Conservation (phyloP, 129 eudicot species). For the Escallonia herrerae region DNA sequence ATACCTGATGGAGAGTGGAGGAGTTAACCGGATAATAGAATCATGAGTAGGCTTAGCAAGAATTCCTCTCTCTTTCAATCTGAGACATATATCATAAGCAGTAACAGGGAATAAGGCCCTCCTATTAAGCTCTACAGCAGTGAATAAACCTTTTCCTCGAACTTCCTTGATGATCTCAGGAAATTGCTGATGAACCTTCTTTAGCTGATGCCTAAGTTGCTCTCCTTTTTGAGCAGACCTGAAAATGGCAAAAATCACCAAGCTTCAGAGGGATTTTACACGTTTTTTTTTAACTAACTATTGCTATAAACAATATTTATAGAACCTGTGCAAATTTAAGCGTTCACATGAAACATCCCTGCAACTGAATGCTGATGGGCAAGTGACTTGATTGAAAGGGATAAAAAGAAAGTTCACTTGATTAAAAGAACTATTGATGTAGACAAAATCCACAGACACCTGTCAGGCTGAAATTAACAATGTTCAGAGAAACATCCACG, state of each 20-base stretch:
- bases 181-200: constrained; percentile 51
- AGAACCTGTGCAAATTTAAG: too few relatives aligned
- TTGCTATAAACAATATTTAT: too few relatives aligned
- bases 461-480: too few relatives aligned
- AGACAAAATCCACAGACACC: too few relatives aligned
- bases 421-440: too few relatives aligned
- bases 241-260: neutral
- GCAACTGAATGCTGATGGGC: too few relatives aligned
- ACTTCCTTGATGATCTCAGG: constrained; percentile 73
- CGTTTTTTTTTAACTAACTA: too few relatives aligned
- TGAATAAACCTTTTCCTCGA: constrained; percentile 89
- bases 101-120: constrained; percentile 66
- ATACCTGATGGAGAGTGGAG: constrained; percentile 94
- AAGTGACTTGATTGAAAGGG: too few relatives aligned
- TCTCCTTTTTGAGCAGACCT: constrained; percentile 86
- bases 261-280: too few relatives aligned
- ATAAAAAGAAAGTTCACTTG: too few relatives aligned
- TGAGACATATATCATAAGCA: constrained; percentile 83
- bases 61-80: constrained; percentile 88
- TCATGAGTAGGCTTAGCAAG: constrained; percentile 95
- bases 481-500: too few relatives aligned
- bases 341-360: too few relatives aligned
- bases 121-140: constrained; percentile 81
- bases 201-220: constrained; percentile 60
- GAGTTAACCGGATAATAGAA: constrained; percentile 82